Percentiles rank a stretch among this genome's conserved stretches.
Evolutionary conservation across 1,139 yeast genomes (phyloP).

Genomic region (Suhomyces terraborum): DNA sequence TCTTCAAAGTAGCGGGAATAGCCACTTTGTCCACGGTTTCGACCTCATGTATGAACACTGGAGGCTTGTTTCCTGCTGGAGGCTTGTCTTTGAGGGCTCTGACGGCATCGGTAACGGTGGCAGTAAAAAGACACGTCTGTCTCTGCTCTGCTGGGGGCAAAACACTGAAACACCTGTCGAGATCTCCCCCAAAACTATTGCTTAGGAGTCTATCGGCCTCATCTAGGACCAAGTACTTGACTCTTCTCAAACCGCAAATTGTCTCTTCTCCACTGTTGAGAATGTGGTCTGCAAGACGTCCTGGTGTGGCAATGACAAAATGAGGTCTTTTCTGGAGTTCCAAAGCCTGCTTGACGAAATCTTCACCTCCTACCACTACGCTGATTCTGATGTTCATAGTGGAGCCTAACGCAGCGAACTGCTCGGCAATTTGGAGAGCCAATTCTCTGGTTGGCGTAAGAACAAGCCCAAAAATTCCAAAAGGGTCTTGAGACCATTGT

Average conservation of each 20-base stretch:
- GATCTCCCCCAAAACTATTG: slow-evolving; percentile 78
- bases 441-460: slow-evolving; percentile 95
- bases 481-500: slow-evolving; percentile 93
- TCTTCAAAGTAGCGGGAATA: slow-evolving; percentile 70
- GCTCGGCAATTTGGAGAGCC: slow-evolving; percentile 96
- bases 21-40: slow-evolving; percentile 71
- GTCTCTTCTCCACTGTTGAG: slow-evolving; percentile 89
- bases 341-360: slow-evolving; percentile 82
- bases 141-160: slow-evolving; percentile 72
- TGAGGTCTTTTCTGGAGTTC: slow-evolving; percentile 85
- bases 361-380: slow-evolving; percentile 93
- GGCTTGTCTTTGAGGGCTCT: slow-evolving; percentile 75
- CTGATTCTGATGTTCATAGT: slow-evolving; percentile 78
- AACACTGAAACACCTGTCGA: slow-evolving; percentile 67
- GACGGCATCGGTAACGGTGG: slow-evolving; percentile 94
- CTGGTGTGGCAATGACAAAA: slow-evolving; percentile 96
- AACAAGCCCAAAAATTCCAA: slow-evolving; percentile 85
- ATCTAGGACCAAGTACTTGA: slow-evolving; percentile 82
- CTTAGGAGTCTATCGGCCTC: slow-evolving; percentile 94
- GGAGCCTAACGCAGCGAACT: slow-evolving; percentile 90
- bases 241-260: slow-evolving; percentile 71
- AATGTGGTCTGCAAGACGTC: slow-evolving; percentile 92
- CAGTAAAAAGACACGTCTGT: slow-evolving; percentile 90
- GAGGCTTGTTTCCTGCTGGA: slow-evolving; percentile 57
- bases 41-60: slow-evolving; percentile 81